Evolutionary conservation across 1,139 yeast genomes (phyloP).

Genomic region (Saccharomyces uvarum): DNA sequence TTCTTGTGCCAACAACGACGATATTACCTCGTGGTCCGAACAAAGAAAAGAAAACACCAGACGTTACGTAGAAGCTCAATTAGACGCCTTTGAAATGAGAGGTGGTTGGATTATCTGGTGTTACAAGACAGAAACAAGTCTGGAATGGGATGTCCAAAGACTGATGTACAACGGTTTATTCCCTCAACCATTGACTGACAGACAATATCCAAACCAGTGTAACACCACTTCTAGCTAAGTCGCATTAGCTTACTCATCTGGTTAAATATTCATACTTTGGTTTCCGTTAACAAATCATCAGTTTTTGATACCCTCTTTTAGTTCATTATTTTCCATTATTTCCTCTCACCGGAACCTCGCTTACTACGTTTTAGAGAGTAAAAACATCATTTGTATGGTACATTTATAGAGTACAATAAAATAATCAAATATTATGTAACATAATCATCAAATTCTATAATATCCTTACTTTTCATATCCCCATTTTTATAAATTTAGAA

Average conservation of each 20-base stretch:
- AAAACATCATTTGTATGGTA: background rate
- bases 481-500: background rate
- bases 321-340: background rate
- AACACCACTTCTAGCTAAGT: conserved; percentile 14
- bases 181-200: conserved; percentile 67
- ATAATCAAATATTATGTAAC: background rate
- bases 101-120: conserved; percentile 91
- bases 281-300: background rate
- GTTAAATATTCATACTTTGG: background rate
- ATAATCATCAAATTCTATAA: background rate
- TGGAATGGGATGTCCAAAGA: conserved; percentile 78
- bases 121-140: conserved; percentile 76
- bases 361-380: background rate
- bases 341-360: background rate
- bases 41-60: conserved; percentile 53
- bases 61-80: conserved; percentile 76
- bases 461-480: background rate
- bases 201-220: conserved; percentile 69
- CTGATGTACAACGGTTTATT: conserved; percentile 54
- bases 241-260: background rate
- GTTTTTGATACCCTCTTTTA: background rate
- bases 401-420: background rate
- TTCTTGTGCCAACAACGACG: conserved; percentile 53
- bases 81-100: conserved; percentile 68
- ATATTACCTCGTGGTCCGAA: conserved; percentile 53